phyloP scores from a whole-genome alignment of 495 filamentous ascomycete species.

The Corynascus novoguineensis region DNA sequence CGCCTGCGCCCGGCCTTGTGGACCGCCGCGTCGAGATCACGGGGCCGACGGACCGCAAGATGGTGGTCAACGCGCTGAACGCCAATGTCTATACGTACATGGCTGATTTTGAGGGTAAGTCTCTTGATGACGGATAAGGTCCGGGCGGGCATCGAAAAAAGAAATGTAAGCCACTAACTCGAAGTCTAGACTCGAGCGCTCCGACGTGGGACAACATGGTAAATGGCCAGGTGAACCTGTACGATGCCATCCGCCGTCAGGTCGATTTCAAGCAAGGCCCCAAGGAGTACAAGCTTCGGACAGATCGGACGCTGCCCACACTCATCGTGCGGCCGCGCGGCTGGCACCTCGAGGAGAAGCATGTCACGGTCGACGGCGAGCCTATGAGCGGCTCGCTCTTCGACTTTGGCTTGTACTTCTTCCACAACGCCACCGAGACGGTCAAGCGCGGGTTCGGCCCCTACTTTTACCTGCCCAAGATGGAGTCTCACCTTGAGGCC shows the following conservation, averaged over 20 bases:
- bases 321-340: slow-evolving; percentile 83
- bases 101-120: slow-evolving; percentile 93
- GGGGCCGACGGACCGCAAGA: slow-evolving; percentile 95
- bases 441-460: slow-evolving; percentile 79
- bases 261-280: slow-evolving; percentile 93
- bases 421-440: slow-evolving; percentile 92
- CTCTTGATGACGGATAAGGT: no score
- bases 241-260: slow-evolving; percentile 91
- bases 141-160: no score
- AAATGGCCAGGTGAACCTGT: slow-evolving; percentile 96
- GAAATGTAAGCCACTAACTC: no score
- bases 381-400: slow-evolving; percentile 90
- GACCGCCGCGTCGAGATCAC: slow-evolving; percentile 99
- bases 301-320: slow-evolving; percentile 71
- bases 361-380: slow-evolving; percentile 93
- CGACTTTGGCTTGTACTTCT: slow-evolving; percentile 99
- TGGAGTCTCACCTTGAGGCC: slow-evolving; percentile 97
- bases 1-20: slow-evolving; percentile 86
- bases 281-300: slow-evolving; percentile 97
- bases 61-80: slow-evolving; percentile 98
- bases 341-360: slow-evolving; percentile 97
- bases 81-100: slow-evolving; percentile 99
- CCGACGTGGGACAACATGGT: slow-evolving; percentile 99
- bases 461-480: slow-evolving; percentile 99
- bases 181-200: slow-evolving; percentile 82